Conservation (phyloP, 257 asterid species). For the Salvia rosmarinus region DNA sequence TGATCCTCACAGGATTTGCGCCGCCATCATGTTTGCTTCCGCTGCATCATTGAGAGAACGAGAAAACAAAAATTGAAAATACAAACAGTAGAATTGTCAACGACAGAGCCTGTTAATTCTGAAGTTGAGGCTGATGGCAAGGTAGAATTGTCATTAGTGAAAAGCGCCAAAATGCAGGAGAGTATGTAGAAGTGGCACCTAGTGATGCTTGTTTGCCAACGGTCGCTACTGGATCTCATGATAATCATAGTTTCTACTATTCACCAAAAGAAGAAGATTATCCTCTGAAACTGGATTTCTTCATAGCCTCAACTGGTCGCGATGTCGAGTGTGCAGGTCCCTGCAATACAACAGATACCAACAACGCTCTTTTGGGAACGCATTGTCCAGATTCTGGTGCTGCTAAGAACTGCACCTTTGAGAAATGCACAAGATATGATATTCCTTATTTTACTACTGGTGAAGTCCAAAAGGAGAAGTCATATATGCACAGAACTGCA, state of each 20-base stretch:
- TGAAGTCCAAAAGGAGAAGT: constrained; percentile 21
- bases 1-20: constrained; percentile 50
- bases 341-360: constrained; percentile 14
- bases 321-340: constrained; percentile 41
- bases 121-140: constrained; percentile 32
- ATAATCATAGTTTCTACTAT: constrained; percentile 22
- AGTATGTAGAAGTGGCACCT: constrained; percentile 37
- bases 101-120: constrained; percentile 35
- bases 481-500: constrained; percentile 12
- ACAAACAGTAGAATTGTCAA: constrained; percentile 38
- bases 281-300: constrained; percentile 10
- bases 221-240: constrained; percentile 31
- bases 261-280: constrained; percentile 34
- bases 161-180: constrained; percentile 33
- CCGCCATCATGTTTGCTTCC: constrained; percentile 68
- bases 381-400: constrained; percentile 27
- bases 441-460: constrained; percentile 31
- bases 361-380: not conserved
- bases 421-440: constrained; percentile 27
- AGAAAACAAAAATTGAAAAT: constrained; percentile 35
- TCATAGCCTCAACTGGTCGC: constrained; percentile 22
- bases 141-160: constrained; percentile 29
- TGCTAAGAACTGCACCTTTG: constrained; percentile 26
- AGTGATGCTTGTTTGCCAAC: constrained; percentile 36
- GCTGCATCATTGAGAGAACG: constrained; percentile 42